Evolutionary conservation across 495 filamentous ascomycete species (phyloP).

Genomic region (Hyaloscypha bicolor): DNA sequence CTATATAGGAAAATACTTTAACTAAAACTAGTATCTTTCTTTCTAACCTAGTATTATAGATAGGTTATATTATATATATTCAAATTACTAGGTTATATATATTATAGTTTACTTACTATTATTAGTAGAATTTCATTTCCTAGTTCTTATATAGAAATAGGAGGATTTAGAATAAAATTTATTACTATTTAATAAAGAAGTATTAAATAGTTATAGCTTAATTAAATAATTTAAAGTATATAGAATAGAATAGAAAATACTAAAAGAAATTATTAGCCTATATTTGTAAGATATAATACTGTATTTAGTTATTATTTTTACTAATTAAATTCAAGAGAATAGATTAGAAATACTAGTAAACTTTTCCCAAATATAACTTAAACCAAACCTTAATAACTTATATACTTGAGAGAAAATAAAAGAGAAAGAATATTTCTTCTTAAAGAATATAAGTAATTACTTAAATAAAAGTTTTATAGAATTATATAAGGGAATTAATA

Average conservation of each 20-base stretch:
- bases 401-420: not conserved
- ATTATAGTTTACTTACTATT: too few relatives aligned
- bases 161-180: too few relatives aligned
- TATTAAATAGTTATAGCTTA: not conserved
- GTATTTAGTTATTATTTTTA: not conserved
- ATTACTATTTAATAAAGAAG: too few relatives aligned
- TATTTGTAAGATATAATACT: not conserved
- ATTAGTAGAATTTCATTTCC: too few relatives aligned
- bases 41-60: too few relatives aligned
- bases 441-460: conserved; percentile 8
- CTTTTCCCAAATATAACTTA: not conserved
- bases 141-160: too few relatives aligned
- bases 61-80: too few relatives aligned
- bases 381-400: not conserved
- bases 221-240: not conserved
- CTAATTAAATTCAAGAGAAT: not conserved
- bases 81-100: too few relatives aligned
- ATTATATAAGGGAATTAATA: conserved; percentile 2
- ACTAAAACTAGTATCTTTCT: too few relatives aligned
- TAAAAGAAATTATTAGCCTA: not conserved
- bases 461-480: not conserved
- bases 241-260: not conserved
- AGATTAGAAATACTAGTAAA: conserved; percentile 1
- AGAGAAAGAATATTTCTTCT: conserved; percentile 12
- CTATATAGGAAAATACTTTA: too few relatives aligned